Evolutionary conservation across 208 protist genomes (phyloP).

Genomic region (Crithidia acanthocephali): DNA sequence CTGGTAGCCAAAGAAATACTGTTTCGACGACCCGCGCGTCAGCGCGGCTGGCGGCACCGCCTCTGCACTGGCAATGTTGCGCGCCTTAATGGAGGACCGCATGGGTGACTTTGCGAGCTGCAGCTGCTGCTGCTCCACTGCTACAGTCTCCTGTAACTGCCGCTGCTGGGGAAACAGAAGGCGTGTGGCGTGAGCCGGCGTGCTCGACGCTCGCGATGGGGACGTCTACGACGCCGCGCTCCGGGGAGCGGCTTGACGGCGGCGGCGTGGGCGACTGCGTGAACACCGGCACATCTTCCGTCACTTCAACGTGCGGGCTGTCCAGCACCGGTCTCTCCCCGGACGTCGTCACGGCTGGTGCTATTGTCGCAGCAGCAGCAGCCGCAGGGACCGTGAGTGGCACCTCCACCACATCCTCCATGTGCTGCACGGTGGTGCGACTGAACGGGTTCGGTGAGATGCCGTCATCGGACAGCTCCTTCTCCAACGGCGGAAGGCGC

Average conservation of each 20-base stretch:
- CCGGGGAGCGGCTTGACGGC: not conserved
- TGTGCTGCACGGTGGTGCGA: not conserved
- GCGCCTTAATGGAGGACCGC: constrained; percentile 6
- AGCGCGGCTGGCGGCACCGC: not conserved
- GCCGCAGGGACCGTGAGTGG: not conserved
- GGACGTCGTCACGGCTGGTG: not conserved
- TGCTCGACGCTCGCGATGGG: not conserved
- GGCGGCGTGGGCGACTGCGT: not conserved
- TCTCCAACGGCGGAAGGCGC: not conserved
- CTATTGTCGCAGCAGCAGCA: not conserved
- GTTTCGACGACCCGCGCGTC: not conserved
- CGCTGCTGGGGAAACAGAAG: no score
- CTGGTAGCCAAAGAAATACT: constrained; percentile 22
- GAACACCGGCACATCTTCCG: not conserved
- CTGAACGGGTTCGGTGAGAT: not conserved
- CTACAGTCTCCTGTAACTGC: no score
- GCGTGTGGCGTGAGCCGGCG: not conserved
- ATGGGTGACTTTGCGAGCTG: constrained; percentile 16
- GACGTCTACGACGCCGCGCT: constrained; percentile 2
- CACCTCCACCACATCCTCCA: not conserved
- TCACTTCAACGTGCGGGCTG: no score
- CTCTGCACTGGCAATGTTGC: not conserved
- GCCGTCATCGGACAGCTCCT: not conserved
- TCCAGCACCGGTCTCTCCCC: no score
- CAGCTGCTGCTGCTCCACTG: constrained; percentile 5